Evolutionary conservation across 441 rosid species (phyloP).

Genomic region (Codiaeum variegatum): DNA sequence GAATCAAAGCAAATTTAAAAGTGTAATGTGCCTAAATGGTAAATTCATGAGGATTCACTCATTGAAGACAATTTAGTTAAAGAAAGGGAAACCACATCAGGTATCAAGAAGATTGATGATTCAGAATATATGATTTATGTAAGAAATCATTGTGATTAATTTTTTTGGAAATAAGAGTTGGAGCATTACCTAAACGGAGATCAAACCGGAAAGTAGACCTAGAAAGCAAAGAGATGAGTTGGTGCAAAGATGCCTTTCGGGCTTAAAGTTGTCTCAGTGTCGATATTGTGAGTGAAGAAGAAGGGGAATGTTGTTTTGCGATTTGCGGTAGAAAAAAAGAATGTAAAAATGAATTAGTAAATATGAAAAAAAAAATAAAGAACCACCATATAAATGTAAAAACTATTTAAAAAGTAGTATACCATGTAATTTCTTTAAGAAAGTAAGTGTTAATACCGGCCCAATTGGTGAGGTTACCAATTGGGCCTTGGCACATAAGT

Average conservation of each 20-base stretch:
- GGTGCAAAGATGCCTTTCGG: background rate
- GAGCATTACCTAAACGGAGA: slow-evolving; percentile 29
- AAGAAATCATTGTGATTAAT: background rate
- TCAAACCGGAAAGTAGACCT: slow-evolving; percentile 16
- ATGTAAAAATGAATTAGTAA: no score
- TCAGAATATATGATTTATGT: background rate
- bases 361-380: no score
- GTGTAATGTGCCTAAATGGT: background rate
- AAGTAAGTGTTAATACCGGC: no score
- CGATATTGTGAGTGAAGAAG: no score
- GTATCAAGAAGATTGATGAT: background rate
- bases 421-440: no score
- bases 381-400: no score
- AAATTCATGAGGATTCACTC: background rate
- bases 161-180: background rate
- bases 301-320: no score
- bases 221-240: slow-evolving; percentile 25
- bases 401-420: no score
- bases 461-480: no score
- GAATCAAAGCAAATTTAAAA: background rate
- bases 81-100: background rate
- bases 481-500: no score
- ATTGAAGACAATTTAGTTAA: background rate
- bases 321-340: no score
- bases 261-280: background rate